Evolutionary conservation across 1,284 basidiomycete genomes (phyloP).

Genomic region (Ganoderma lucidum): DNA sequence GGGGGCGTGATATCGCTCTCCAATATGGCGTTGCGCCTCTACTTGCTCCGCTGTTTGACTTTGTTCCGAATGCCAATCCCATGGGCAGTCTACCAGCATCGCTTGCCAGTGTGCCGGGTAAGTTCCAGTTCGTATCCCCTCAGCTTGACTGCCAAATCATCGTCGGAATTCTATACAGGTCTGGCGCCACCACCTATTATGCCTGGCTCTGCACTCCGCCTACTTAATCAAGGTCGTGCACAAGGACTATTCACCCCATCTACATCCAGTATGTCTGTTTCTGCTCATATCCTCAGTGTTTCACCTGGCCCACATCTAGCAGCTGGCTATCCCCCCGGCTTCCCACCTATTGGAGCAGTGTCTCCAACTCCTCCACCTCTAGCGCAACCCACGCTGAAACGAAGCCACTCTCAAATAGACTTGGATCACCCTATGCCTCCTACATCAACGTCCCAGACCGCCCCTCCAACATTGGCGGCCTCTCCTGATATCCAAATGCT

Average conservation of each 20-base stretch:
- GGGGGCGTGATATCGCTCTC: slow-evolving; percentile 89
- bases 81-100: slow-evolving; percentile 62
- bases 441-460: slow-evolving; percentile 32
- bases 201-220: slow-evolving; percentile 80
- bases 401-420: slow-evolving; percentile 56
- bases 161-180: slow-evolving; percentile 57
- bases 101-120: slow-evolving; percentile 49
- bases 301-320: slow-evolving; percentile 43
- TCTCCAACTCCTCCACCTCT: slow-evolving; percentile 64
- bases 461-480: slow-evolving; percentile 48
- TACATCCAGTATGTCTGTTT: slow-evolving; percentile 59
- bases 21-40: slow-evolving; percentile 90
- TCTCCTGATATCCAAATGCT: slow-evolving; percentile 54
- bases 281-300: slow-evolving; percentile 45
- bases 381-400: slow-evolving; percentile 49
- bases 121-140: slow-evolving; percentile 54
- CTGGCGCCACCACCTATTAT: slow-evolving; percentile 81
- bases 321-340: slow-evolving; percentile 55
- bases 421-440: slow-evolving; percentile 36
- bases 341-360: slow-evolving; percentile 41
- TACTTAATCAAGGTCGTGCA: slow-evolving; percentile 84
- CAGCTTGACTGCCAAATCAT: slow-evolving; percentile 48
- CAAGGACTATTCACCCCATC: slow-evolving; percentile 87
- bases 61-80: slow-evolving; percentile 79
- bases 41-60: slow-evolving; percentile 91